Base-by-base conservation (phyloP, 2,329 filamentous ascomycete genomes). In the Penicillium sp. region DNA sequence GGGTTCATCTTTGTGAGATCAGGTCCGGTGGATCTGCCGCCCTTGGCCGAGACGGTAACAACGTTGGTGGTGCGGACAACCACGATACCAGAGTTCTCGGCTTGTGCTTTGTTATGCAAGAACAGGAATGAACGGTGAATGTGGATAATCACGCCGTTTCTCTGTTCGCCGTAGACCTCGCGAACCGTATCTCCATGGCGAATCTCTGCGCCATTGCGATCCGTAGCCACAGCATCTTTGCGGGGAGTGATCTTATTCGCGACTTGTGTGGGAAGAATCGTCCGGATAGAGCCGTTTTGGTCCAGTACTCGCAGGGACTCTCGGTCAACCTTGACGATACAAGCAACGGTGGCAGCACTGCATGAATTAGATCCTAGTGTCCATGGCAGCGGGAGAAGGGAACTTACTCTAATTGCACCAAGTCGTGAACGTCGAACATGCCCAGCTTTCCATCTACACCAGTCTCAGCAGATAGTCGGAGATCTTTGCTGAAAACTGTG, bases 351-450 rank as follows among this genome's bases (percentile, higher is more conserved):
- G 3, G 89, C 84, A 35, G 88, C 82, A 68, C n/a, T n/a, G n/a
- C n/a, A n/a, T n/a, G n/a, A n/a, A n/a, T n/a, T n/a, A n/a, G n/a
- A n/a, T n/a, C n/a, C n/a, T n/a, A n/a, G n/a, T n/a, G n/a, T n/a
- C n/a, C n/a, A n/a, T n/a, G n/a, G n/a, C n/a, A n/a, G n/a, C n/a
- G n/a, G n/a, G n/a, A n/a, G n/a, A n/a, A n/a, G n/a, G n/a, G n/a
- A n/a, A n/a, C n/a, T n/a, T n/a, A n/a, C n/a, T 97, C 91, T 53
- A 98, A 80, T 70, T 97, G 90, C 13, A 98, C 88, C 22, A 98
- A 78, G 66, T 98, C 93, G 60, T 94, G 88, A 31, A 98, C 82
- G 58, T 90, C 86, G 68, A 87, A 97, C 69, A 94, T 87, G 10
- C 88, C 88, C n/a, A 91, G 73, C 52, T 74, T 77, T 26, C 88